Conservation (phyloP, 257 asterid species). For the Solanum phureja region DNA sequence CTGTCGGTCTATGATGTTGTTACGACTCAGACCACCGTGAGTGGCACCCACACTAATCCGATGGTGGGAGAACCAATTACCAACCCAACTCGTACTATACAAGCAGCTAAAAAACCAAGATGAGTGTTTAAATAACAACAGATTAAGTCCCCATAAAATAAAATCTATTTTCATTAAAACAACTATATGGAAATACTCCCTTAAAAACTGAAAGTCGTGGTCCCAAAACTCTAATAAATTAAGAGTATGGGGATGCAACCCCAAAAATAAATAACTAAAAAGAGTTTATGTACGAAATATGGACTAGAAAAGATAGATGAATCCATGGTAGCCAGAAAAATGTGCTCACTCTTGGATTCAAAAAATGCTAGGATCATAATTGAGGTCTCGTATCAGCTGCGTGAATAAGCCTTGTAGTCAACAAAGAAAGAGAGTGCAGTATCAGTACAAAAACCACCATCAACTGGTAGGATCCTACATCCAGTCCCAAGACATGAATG, state of each 20-base stretch:
- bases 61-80: neutral
- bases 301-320: neutral
- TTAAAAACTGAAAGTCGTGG: neutral
- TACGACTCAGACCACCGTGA: neutral
- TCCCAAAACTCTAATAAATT: neutral
- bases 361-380: neutral
- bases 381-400: neutral
- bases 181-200: neutral
- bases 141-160: neutral
- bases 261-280: neutral
- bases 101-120: neutral
- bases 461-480: neutral
- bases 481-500: neutral
- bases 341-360: neutral
- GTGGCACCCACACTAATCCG: neutral
- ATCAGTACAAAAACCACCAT: no score
- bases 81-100: neutral
- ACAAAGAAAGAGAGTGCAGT: neutral
- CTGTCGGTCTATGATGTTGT: neutral
- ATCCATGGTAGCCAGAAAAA: neutral
- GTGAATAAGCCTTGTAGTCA: neutral
- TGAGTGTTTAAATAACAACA: neutral
- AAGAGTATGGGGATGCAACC: neutral
- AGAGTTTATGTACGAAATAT: neutral
- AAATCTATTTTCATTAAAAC: neutral